Evolutionary conservation across 495 filamentous ascomycete genomes (phyloP).

Genomic region (Arthonia radiata): DNA sequence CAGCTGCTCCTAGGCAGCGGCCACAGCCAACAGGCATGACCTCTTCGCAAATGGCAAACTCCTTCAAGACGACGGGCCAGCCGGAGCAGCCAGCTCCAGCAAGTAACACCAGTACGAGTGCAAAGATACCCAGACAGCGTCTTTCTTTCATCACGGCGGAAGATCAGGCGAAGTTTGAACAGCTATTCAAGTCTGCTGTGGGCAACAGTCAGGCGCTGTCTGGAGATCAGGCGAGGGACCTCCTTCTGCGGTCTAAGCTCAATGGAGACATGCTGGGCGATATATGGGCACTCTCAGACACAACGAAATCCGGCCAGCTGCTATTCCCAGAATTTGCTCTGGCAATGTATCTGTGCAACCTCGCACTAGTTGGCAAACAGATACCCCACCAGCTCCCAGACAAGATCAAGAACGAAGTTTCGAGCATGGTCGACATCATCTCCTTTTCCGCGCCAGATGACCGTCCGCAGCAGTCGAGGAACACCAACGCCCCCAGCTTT

Average conservation of each 20-base stretch:
- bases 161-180: constrained; percentile 95
- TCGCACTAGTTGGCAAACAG: constrained; percentile 67
- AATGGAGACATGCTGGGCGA: constrained; percentile 57
- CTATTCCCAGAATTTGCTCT: constrained; percentile 96
- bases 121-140: constrained; percentile 81
- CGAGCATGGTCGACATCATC: constrained; percentile 98
- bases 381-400: constrained; percentile 57
- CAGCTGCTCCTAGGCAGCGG: constrained; percentile 16
- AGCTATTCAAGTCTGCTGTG: constrained; percentile 87
- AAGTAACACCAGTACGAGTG: constrained; percentile 19
- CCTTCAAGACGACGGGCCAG: constrained; percentile 35
- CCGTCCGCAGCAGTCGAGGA: constrained; percentile 22
- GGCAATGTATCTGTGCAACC: constrained; percentile 95
- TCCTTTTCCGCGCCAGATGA: constrained; percentile 82
- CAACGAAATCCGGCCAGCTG: constrained; percentile 85
- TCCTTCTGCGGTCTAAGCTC: constrained; percentile 69
- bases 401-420: constrained; percentile 81
- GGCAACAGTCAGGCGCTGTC: constrained; percentile 69
- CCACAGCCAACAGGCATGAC: constrained; percentile 41
- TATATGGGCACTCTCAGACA: constrained; percentile 93
- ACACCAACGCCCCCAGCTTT: constrained; percentile 61
- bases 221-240: constrained; percentile 71
- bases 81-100: constrained; percentile 26
- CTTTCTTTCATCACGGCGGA: constrained; percentile 86
- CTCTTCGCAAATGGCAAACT: constrained; percentile 65